These are phyloP conservation scores for Bipolaris gigantea DNA, from an alignment of 2,329 filamentous ascomycete genomes.

Conservation along the genomic window DNA sequence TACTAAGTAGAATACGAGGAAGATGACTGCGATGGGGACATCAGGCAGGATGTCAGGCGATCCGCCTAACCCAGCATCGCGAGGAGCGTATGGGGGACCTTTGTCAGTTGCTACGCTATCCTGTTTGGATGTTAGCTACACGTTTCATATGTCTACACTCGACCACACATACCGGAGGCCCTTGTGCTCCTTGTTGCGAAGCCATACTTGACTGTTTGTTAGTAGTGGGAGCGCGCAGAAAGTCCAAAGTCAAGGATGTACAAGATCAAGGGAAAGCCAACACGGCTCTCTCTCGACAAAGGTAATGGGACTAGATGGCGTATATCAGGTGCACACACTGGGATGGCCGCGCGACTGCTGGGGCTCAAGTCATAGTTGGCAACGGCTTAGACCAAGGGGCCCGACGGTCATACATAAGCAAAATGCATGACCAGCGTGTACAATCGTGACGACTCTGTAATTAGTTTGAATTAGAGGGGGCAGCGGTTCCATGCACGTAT, in stretches of 20 bases:
- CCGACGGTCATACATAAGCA: slow-evolving; percentile 20
- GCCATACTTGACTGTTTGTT: slow-evolving; percentile 15
- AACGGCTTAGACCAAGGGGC: slow-evolving; percentile 18
- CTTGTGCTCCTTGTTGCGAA: slow-evolving; percentile 12
- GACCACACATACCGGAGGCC: slow-evolving; percentile 11
- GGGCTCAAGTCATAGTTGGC: slow-evolving; percentile 21
- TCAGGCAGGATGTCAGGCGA: slow-evolving; percentile 41
- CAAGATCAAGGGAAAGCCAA: slow-evolving; percentile 9
- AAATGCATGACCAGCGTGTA: slow-evolving; percentile 28
- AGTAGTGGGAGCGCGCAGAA: slow-evolving; percentile 2
- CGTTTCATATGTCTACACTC: background rate
- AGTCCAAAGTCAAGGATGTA: slow-evolving; percentile 1
- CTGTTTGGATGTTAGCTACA: slow-evolving; percentile 16
- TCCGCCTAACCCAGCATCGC: slow-evolving; percentile 33
- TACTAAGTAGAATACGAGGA: slow-evolving; percentile 47
- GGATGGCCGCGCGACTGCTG: slow-evolving; percentile 11
- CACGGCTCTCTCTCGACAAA: slow-evolving; percentile 2
- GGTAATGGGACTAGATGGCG: slow-evolving; percentile 9
- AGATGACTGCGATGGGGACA: slow-evolving; percentile 46
- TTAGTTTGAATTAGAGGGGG: slow-evolving; percentile 20
- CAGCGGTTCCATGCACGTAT: slow-evolving; percentile 8
- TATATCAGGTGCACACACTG: slow-evolving; percentile 24
- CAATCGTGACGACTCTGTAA: slow-evolving; percentile 12
- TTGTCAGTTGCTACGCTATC: slow-evolving; percentile 2
- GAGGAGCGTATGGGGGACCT: slow-evolving; percentile 38